Percentiles rank a stretch among this genome's conserved stretches.
Conservation (phyloP, 2,329 filamentous ascomycete species). For the Mollisia scopiformis region DNA sequence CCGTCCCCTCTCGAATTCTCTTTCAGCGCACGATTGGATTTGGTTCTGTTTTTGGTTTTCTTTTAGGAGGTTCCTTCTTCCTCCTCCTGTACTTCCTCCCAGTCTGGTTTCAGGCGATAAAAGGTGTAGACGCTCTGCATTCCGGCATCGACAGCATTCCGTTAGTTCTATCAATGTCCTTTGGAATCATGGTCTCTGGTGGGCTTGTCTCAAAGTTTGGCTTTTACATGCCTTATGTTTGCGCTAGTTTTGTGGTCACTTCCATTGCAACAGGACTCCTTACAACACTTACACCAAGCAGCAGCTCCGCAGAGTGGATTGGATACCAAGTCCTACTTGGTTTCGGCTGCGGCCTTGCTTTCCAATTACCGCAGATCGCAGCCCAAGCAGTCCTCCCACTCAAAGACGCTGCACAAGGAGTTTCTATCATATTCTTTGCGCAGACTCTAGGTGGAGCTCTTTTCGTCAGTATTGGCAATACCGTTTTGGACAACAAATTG, state of each 20-base stretch:
- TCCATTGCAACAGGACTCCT: slow-evolving; percentile 23
- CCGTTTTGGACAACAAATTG: slow-evolving; percentile 6
- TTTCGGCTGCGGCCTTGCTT: slow-evolving; percentile 44
- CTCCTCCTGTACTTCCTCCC: slow-evolving; percentile 46
- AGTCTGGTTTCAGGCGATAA: slow-evolving; percentile 49
- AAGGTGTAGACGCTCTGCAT: slow-evolving; percentile 40
- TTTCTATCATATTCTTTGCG: slow-evolving; percentile 8
- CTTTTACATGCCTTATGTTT: slow-evolving; percentile 34
- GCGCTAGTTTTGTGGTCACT: slow-evolving; percentile 16
- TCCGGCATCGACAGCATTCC: slow-evolving; percentile 40
- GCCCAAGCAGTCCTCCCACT: slow-evolving; percentile 48
- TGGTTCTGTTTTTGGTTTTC: neutral
- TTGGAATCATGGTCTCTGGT: neutral
- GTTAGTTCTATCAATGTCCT: neutral
- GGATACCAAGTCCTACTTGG: slow-evolving; percentile 50
- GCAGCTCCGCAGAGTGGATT: slow-evolving; percentile 49
- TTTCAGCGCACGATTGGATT: neutral
- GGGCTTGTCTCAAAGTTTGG: slow-evolving; percentile 23
- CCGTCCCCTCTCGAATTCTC: neutral
- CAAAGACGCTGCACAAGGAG: slow-evolving; percentile 53
- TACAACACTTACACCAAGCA: slow-evolving; percentile 37
- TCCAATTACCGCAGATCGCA: slow-evolving; percentile 51
- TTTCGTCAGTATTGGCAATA: neutral
- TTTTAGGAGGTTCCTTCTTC: slow-evolving; percentile 37
- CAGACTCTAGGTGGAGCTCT: slow-evolving; percentile 6